Base-by-base conservation (phyloP, 495 filamentous ascomycete genomes). In the Stereocaulon alpinum region DNA sequence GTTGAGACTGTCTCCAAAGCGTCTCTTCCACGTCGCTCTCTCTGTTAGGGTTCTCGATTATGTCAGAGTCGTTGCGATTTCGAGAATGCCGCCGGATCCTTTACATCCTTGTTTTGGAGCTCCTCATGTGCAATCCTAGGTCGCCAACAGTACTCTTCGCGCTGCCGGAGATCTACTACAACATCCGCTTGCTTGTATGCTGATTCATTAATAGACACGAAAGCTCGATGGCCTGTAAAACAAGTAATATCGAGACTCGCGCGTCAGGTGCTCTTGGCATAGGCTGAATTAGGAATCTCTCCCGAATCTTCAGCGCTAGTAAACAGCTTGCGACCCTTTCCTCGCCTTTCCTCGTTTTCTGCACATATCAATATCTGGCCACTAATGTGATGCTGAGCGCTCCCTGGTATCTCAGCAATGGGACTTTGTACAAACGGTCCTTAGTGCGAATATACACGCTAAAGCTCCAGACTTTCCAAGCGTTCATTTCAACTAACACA, bases 401-500 rank as follows among this genome's bases (percentile, higher is more conserved):
- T 27, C 34, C 49, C 15, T 40, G 45, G 12, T 41, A 18, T 49
- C 29, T 41, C 9, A 27, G 56, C 37, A n/a, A 53, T 43, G 48
- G 34, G 20, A 14, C 40, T 45, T 30, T 18, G 14, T 44, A 27
- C 32, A 45, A 7, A 17, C 41, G 6, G 1, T n/a, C 34, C 12
- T 20, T 17, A 6, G 34, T 12, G 34, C 37, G 32, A 27, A 22
- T 18, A 27, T 34, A 29, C 2, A 10, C 41, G 37, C 17, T 43
- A n/a, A 54, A 40, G 14, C 18, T 60, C 49, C 40, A 53, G 42
- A 52, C 6, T 4, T 30, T 11, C 1, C 22, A 42, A 40, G 40
- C 40, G 6, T 18, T 22, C 43, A 51, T 61, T 34, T 62, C 60
- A 14, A 62, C 60, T 12, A 65, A 65, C 55, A 59, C 63, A 51